Conservation (phyloP, 495 filamentous ascomycete species). For the Penicillium steckii region DNA sequence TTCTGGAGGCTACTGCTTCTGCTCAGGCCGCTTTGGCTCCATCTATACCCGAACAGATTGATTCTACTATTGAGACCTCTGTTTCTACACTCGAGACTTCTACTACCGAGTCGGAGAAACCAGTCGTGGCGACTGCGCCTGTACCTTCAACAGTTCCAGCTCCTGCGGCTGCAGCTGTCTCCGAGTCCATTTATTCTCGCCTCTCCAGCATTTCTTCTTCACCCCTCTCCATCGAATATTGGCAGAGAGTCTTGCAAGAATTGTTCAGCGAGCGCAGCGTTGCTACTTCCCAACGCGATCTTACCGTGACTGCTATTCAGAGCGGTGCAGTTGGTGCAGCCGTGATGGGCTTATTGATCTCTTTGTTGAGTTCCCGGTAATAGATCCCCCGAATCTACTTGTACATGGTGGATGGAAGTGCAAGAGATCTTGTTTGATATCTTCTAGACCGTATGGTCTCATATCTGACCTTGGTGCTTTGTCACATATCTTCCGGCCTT, state of each 20-base stretch:
- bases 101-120: not conserved
- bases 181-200: conserved; percentile 25
- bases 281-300: conserved; percentile 67
- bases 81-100: conserved; percentile 4
- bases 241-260: conserved; percentile 49
- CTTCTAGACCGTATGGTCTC: not conserved
- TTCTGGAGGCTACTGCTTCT: conserved; percentile 19
- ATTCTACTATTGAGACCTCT: conserved; percentile 12
- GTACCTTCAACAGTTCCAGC: conserved; percentile 4
- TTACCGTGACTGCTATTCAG: conserved; percentile 68
- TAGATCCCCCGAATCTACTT: not conserved
- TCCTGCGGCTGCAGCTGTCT: conserved; percentile 6
- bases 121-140: not conserved
- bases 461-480: not conserved
- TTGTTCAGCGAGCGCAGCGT: conserved; percentile 69
- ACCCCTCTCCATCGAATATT: conserved; percentile 37
- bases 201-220: conserved; percentile 21
- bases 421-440: not conserved
- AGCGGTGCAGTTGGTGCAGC: conserved; percentile 71
- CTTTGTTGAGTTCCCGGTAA: conserved; percentile 54
- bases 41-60: conserved; percentile 10
- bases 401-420: not conserved
- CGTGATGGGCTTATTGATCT: conserved; percentile 56
- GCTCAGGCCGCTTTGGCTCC: conserved; percentile 4
- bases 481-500: not conserved